phyloP scores from a whole-genome alignment of 805 yeast species.

The Torulaspora quercuum region DNA sequence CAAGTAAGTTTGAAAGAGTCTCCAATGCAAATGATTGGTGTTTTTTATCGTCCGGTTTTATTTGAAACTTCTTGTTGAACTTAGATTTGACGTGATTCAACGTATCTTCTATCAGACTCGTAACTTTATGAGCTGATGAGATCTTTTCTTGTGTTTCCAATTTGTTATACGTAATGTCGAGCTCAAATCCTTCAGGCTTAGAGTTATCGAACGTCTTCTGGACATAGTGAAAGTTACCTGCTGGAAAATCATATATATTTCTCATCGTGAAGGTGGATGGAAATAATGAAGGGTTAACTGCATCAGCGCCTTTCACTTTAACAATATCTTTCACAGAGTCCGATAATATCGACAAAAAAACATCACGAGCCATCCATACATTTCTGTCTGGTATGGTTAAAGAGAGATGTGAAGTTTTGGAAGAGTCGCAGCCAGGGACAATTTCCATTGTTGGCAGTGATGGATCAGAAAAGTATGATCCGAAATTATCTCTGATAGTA shows the following conservation, averaged over 20 bases:
- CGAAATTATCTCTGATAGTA: slow-evolving; percentile 54
- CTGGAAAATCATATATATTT: slow-evolving; percentile 52
- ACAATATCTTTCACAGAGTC: slow-evolving; percentile 57
- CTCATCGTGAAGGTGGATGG: slow-evolving; percentile 53
- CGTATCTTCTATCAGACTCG: slow-evolving; percentile 22
- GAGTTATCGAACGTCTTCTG: slow-evolving; percentile 73
- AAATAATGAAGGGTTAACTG: slow-evolving; percentile 30
- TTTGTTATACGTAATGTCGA: slow-evolving; percentile 60
- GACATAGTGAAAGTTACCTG: slow-evolving; percentile 73
- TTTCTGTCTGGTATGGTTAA: slow-evolving; percentile 67
- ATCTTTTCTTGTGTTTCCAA: slow-evolving; percentile 44
- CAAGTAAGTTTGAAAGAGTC: slow-evolving; percentile 74
- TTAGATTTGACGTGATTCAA: slow-evolving; percentile 35
- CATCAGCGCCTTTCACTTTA: slow-evolving; percentile 14
- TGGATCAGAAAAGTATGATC: slow-evolving; percentile 30
- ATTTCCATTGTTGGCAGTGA: slow-evolving; percentile 27
- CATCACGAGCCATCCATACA: slow-evolving; percentile 75
- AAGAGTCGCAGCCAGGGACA: slow-evolving; percentile 50
- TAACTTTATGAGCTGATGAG: slow-evolving; percentile 20
- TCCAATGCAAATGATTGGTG: slow-evolving; percentile 67
- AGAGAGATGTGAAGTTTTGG: slow-evolving; percentile 60
- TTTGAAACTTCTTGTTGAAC: slow-evolving; percentile 53
- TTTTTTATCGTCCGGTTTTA: slow-evolving; percentile 36
- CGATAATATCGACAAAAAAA: slow-evolving; percentile 64
- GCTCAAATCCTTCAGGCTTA: slow-evolving; percentile 48